Conservation (phyloP, 2,329 filamentous ascomycete genomes). For the Neoascochyta sp. region DNA sequence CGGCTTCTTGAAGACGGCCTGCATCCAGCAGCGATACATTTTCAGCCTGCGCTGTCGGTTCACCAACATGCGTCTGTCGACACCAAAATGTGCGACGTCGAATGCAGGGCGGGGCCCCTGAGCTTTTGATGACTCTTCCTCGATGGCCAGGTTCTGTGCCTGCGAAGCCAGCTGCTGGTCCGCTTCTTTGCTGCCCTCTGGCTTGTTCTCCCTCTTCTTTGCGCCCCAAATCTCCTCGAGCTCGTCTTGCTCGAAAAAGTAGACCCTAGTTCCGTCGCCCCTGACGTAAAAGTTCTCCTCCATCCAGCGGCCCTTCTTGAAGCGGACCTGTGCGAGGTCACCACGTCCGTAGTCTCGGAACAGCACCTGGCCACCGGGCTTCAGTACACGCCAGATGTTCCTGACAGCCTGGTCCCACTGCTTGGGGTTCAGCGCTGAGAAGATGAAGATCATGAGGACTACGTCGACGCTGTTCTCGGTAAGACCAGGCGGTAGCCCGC, state of each 20-base stretch:
- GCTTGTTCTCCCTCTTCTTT: slow-evolving; percentile 2
- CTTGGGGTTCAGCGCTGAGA: slow-evolving; percentile 78
- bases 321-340: slow-evolving; percentile 91
- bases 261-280: slow-evolving; percentile 92
- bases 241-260: slow-evolving; percentile 91
- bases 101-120: slow-evolving; percentile 43
- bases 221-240: slow-evolving; percentile 74
- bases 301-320: slow-evolving; percentile 91
- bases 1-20: slow-evolving; percentile 72
- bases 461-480: slow-evolving; percentile 80
- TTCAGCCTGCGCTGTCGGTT: slow-evolving; percentile 88
- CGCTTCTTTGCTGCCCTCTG: slow-evolving; percentile 2
- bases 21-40: slow-evolving; percentile 98
- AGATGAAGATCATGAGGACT: slow-evolving; percentile 94
- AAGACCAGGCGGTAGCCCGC: slow-evolving; percentile 69
- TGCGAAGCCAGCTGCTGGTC: slow-evolving; percentile 4
- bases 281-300: slow-evolving; percentile 97
- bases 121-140: slow-evolving; percentile 5
- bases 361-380: slow-evolving; percentile 86
- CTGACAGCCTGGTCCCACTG: slow-evolving; percentile 81
- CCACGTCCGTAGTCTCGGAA: slow-evolving; percentile 97
- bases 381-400: slow-evolving; percentile 79
- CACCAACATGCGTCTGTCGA: slow-evolving; percentile 85
- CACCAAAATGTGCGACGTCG: slow-evolving; percentile 71
- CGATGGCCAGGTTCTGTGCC: slow-evolving; percentile 5